Percentiles rank a stretch among this genome's conserved stretches.
Evolutionary conservation across 768 basidiomycete species (phyloP).

Genomic region (Lactarius pseudohatsudake): DNA sequence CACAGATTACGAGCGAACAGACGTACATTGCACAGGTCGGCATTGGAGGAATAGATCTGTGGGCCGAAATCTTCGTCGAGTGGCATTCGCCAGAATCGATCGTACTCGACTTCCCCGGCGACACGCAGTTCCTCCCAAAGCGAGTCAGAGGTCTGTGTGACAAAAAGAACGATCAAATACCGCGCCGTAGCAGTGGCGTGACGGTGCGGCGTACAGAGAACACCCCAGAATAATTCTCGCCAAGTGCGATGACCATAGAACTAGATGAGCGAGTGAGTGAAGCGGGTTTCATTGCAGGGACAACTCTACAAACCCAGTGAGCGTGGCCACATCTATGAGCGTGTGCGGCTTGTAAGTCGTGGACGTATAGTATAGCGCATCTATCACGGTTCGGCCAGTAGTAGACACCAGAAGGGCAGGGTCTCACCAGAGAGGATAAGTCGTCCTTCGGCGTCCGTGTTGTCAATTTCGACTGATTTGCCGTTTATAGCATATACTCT

Average conservation of each 20-base stretch:
- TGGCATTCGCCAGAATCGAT: conserved; percentile 90
- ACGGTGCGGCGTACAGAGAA: conserved; percentile 56
- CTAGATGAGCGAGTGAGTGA: conserved; percentile 38
- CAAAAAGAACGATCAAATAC: background rate
- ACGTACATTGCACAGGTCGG: conserved; percentile 75
- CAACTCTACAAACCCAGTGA: conserved; percentile 60
- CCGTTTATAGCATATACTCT: conserved; percentile 88
- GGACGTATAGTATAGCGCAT: conserved; percentile 82
- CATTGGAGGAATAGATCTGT: conserved; percentile 76
- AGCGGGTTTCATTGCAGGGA: background rate
- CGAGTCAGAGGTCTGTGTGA: conserved; percentile 59
- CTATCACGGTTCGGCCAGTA: conserved; percentile 37
- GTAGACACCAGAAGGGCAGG: background rate
- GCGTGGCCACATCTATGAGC: conserved; percentile 83
- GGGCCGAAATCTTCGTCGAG: conserved; percentile 78
- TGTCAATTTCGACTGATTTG: conserved; percentile 83
- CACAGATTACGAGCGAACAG: background rate
- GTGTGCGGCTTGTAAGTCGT: conserved; percentile 78
- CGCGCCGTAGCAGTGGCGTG: background rate
- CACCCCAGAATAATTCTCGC: conserved; percentile 75
- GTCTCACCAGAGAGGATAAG: conserved; percentile 66
- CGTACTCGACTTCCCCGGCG: conserved; percentile 73
- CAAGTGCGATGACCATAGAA: conserved; percentile 70
- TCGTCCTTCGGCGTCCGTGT: conserved; percentile 84
- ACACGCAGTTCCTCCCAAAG: conserved; percentile 69